Conservation (phyloP, 2,329 filamentous ascomycete genomes). For the Cryphonectria japonica region DNA sequence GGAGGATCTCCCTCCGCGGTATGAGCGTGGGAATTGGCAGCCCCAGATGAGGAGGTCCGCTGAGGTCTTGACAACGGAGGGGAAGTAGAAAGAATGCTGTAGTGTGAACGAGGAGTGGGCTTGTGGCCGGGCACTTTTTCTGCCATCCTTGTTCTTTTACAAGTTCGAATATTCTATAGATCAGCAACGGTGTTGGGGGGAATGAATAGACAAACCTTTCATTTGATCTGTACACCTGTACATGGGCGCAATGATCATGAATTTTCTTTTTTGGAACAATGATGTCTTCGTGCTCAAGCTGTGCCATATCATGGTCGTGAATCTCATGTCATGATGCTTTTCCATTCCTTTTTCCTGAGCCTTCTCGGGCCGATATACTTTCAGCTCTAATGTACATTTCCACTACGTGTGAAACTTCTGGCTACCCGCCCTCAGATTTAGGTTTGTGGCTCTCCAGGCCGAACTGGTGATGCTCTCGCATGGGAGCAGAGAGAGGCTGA, state of each 20-base stretch:
- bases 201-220: background rate
- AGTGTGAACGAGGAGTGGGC: background rate
- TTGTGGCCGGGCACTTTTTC: background rate
- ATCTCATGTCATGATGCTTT: constrained; percentile 2
- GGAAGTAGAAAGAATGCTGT: constrained; percentile 1
- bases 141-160: background rate
- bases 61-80: constrained; percentile 13
- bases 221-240: background rate
- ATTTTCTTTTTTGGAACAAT: too few species aligned
- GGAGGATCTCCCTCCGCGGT: constrained; percentile 21
- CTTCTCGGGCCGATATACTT: constrained; percentile 16
- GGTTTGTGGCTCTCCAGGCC: background rate
- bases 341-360: constrained; percentile 10
- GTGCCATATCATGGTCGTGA: background rate
- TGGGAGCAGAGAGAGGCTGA: background rate
- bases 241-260: background rate
- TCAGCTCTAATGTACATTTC: constrained; percentile 22
- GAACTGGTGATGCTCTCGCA: background rate
- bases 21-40: constrained; percentile 21
- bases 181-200: background rate
- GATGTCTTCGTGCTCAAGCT: background rate
- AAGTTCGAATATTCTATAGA: background rate
- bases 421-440: background rate
- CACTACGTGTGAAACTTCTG: background rate
- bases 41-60: constrained; percentile 9